Evolutionary conservation across 2,329 filamentous ascomycete genomes (phyloP), one percentile per base, ranked within the genome.

Genomic region (Ceratocystis albifundus): DNA sequence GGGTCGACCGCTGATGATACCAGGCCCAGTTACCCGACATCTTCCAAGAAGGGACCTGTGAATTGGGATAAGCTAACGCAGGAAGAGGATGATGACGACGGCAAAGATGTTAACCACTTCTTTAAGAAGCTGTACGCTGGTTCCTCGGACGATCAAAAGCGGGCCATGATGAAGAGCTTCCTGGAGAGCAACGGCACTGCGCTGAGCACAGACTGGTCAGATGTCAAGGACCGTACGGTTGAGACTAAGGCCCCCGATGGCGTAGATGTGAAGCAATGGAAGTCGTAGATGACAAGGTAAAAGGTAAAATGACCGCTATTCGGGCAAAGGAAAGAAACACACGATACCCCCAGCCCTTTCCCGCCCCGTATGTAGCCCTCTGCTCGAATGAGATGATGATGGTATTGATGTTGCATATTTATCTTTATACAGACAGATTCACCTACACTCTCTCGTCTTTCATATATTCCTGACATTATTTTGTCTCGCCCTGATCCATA

Each of bases 81-180:
- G 0, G 78, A 79, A 0, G 80, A 82, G 0, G 80, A 83, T 0
- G 77, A 82, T 12, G 82, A 80, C 1, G 84, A 87, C 68, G 64
- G 48, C 10, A 50, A 46, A 20, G 84, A 88, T 32, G 85, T 91
- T 7, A 88, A 95, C 71, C 74, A 75, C 10, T 97, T 96, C 77
- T 99, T 99, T 80, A 94, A 95, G 80, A 86, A 88, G 72, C 79
- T 99, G 1, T 97, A 93, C 77, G 85, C 88, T 69, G 80, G 79
- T 45, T 86, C 90, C 0, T 85, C 88, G 62, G 84, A 87, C 0
- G 93, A 99, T 71, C 89, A 90, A 67, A 85, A 86, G 73, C 85
- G 91, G 1, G 94, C 94, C 7, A 99, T 99, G 94, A 90, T 95
- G 85, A 99, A 99, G 83, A 96, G 90, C 73, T 97, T 90, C 72